Evolutionary conservation across 805 yeast genomes (phyloP), one percentile per base, ranked within the genome.

Genomic region (Debaryomyces tyrocola): DNA sequence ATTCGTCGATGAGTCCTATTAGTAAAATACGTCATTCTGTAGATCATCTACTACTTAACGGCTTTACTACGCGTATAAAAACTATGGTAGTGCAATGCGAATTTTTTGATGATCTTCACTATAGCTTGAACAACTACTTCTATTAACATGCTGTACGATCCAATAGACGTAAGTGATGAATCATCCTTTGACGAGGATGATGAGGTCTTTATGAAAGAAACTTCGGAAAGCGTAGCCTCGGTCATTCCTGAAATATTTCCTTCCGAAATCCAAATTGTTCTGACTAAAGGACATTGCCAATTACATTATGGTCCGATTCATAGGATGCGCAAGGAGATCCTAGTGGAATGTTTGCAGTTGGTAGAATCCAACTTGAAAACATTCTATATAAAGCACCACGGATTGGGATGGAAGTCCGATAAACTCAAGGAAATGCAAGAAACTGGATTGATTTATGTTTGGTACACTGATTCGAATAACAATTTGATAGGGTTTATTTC

Each of bases 401-500:
- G 79, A 2, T 37, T 10, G n/a, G 52, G 58, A 9, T 80, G 78
- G 82, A 64, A 64, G 54, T 50, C 27, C 11, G 67, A 69, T 9
- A 82, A 75, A 60, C 41, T 51, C 11, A 63, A 52, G 34, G 85
- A 80, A 49, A 72, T 80, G 75, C 49, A 57, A 20, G 83, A 78
- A 47, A 44, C 60, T 0, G 83, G 84, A 0, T 58, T 80, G 49
- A 60, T 77, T 0, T 78, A 77, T 48, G 55, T 75, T 0, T 57
- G 71, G 53, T 65, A 76, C 33, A 42, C 43, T 17, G 45, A 41
- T 4, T 43, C 46, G 2, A 46, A 40, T 2, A 36, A 51, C 6
- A 47, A 48, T n/a, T 33, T 73, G 1, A 57, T 62, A 1, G 82
- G 74, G 0, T 80, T 81, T 49, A 37, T 79, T 10, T 78, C 84